Evolutionary conservation across 225 moss, liverwort and hornwort species (phyloP).

Genomic region (Pseudisothecium myosuroides): DNA sequence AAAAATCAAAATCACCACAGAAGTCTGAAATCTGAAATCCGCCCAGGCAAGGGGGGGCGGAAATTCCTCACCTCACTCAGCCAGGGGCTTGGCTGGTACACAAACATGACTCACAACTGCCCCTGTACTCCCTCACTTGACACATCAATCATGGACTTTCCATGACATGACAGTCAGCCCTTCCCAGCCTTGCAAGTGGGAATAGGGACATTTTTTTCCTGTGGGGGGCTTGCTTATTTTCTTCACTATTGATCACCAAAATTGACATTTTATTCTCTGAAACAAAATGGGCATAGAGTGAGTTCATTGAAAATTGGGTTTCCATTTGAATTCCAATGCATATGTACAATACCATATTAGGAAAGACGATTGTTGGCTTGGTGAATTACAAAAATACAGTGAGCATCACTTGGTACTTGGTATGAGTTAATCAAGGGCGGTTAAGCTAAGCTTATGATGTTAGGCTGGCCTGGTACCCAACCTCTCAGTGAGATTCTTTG

Average conservation of each 20-base stretch:
- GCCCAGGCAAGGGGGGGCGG: neutral
- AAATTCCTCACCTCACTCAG: neutral
- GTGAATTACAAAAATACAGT: neutral
- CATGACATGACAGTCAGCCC: neutral
- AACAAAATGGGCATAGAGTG: too few relatives aligned
- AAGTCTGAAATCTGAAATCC: neutral
- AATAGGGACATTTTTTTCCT: neutral
- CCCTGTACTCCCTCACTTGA: neutral
- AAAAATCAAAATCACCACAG: neutral
- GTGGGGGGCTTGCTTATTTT: neutral
- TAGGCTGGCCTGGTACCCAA: neutral
- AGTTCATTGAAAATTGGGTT: too few relatives aligned
- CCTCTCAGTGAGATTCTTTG: neutral
- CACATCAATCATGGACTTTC: neutral
- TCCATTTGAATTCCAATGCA: neutral
- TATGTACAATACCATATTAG: rapidly evolving
- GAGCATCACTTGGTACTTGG: neutral
- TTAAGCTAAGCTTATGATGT: neutral
- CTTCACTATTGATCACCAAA: neutral
- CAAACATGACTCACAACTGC: neutral
- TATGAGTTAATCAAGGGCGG: too few relatives aligned
- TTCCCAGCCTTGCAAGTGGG: neutral
- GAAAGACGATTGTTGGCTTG: neutral
- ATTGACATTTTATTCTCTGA: neutral
- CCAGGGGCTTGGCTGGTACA: neutral